Percentiles rank a stretch among this genome's conserved stretches.
Evolutionary conservation across 441 rosid species (phyloP).

Genomic region (Jatropha podagrica): DNA sequence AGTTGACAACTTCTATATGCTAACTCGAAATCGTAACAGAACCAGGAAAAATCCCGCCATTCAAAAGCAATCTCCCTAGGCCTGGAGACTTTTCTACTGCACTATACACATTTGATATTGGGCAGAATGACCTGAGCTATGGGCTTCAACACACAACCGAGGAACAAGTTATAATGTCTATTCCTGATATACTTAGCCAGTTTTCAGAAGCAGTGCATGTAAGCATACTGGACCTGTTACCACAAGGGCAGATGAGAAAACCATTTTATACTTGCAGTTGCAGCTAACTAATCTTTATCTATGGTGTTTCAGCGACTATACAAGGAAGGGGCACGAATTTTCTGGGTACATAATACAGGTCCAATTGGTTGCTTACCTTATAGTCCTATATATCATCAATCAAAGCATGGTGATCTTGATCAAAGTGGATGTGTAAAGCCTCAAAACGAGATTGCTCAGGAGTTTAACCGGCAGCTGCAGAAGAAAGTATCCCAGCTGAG

Average conservation of each 20-base stretch:
- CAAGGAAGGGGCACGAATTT: conserved; percentile 23
- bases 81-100: conserved; percentile 62
- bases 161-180: conserved; percentile 53
- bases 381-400: conserved; percentile 5
- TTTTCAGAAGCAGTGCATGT: conserved; percentile 60
- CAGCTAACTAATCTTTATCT: not conserved
- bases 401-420: conserved; percentile 22
- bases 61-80: conserved; percentile 48
- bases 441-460: conserved; percentile 23
- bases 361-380: conserved; percentile 30
- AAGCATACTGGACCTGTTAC: conserved; percentile 16
- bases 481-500: conserved; percentile 13
- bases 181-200: conserved; percentile 53
- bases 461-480: conserved; percentile 24
- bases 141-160: conserved; percentile 42
- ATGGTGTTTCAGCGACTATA: conserved; percentile 20
- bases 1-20: not conserved
- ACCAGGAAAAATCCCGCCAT: conserved; percentile 35
- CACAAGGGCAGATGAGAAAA: not conserved
- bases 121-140: conserved; percentile 68
- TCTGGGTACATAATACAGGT: conserved; percentile 32
- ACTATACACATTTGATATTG: conserved; percentile 70
- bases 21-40: not conserved
- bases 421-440: conserved; percentile 26
- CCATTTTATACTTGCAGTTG: not conserved